Base-by-base conservation (phyloP, 2,329 filamentous ascomycete species). In the Colletotrichum limetticola region DNA sequence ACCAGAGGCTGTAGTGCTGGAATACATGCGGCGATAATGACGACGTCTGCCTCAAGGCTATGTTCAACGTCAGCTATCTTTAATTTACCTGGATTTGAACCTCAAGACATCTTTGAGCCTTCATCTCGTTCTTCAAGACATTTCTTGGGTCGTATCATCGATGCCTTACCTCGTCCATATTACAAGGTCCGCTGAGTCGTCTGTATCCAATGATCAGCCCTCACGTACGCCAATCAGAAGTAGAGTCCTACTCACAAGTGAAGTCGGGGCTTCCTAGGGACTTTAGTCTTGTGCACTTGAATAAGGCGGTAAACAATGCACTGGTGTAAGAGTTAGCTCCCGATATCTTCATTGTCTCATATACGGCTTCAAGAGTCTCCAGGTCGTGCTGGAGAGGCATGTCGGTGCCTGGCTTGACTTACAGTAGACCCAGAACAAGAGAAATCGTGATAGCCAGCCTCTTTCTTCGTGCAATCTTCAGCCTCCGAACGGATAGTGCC, bases 381-480 rank as follows among this genome's bases (percentile, higher is more conserved):
- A 35, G 32, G 32, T 35, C 11, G 11, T 35, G 32, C 11, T 35
- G 4, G 11, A 12, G 32, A 35, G 32, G 32, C 1, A 35, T 35
- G 4, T 35, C 32, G 28, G 3, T 12, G 11, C 32, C 32, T 4
- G 32, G 32, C 32, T 35, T 6, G 22, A 70, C 70, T 65, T n/a
- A 72, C 70, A 70, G 37, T 22, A 62, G 19, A 46, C 70, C 84
- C 32, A 85, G 79, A 0, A 83, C 81, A 9, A 85, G 76, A 0
- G 84, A 80, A 42, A 76, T 74, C 0, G 78, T 78, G 1, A 86
- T 69, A 0, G 80, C 83, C 3, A 85, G 49, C 75, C 85, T 85
- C 77, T 85, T 85, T 66, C 77, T 79, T 16, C 79, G 72, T 11
- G 79, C 79, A 74, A 86, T 78, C 46, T 84, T 82, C 8, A 86